Conservation (phyloP, 768 basidiomycete species). For the Exidia glandulosa region DNA sequence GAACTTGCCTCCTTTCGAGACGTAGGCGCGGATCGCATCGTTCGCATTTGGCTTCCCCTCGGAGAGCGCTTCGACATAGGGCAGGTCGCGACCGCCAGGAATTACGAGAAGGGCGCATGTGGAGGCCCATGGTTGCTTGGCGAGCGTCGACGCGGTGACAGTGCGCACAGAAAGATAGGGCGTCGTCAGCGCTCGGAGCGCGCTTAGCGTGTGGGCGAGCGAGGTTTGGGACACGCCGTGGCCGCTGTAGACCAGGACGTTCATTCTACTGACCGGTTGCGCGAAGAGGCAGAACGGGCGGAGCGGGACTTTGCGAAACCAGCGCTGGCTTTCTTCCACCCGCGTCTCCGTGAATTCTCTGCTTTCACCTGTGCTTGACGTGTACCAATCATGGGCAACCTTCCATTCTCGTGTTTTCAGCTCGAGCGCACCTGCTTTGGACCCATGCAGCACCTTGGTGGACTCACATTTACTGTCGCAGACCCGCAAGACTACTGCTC, state of each 20-base stretch:
- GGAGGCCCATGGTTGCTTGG: slow-evolving; percentile 62
- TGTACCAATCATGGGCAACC: too few relatives aligned
- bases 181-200: slow-evolving; percentile 45
- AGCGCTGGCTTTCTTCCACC: too few relatives aligned
- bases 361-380: too few relatives aligned
- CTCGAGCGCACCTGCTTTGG: too few relatives aligned
- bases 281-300: too few relatives aligned
- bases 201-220: slow-evolving; percentile 30
- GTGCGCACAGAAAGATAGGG: slow-evolving; percentile 74
- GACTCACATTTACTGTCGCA: too few relatives aligned
- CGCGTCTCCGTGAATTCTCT: too few relatives aligned
- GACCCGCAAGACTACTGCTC: too few relatives aligned
- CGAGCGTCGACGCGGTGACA: slow-evolving; percentile 44
- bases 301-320: too few relatives aligned
- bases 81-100: slow-evolving; percentile 43
- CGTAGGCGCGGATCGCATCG: slow-evolving; percentile 44
- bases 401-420: too few relatives aligned
- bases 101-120: slow-evolving; percentile 73
- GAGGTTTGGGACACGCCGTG: slow-evolving; percentile 43
- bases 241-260: slow-evolving; percentile 65
- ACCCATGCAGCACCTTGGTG: too few relatives aligned
- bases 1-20: slow-evolving; percentile 58
- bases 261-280: slow-evolving; percentile 29
- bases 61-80: slow-evolving; percentile 26
- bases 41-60: slow-evolving; percentile 19